phyloP scores from a whole-genome alignment of 768 basidiomycete genomes.

The Fistulinella prunicolor region DNA sequence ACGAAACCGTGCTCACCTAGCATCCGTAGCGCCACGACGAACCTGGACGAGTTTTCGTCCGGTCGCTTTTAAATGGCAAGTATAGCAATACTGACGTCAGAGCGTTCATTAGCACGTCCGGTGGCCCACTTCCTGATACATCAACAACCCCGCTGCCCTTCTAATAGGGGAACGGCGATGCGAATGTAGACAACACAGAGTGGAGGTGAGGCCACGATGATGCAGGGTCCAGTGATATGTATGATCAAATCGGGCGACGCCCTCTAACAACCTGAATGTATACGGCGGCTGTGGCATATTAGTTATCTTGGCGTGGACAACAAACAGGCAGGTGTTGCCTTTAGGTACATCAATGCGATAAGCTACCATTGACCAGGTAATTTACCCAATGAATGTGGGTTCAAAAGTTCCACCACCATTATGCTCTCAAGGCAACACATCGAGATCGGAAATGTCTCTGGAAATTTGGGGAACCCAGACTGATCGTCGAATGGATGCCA shows the following conservation, averaged over 20 bases:
- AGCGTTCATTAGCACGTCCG: background rate
- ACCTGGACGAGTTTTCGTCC: too few relatives aligned
- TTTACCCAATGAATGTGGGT: constrained; percentile 3
- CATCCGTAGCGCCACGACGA: too few relatives aligned
- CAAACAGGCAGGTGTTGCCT: constrained; percentile 1
- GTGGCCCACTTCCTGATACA: background rate
- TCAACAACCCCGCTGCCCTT: background rate
- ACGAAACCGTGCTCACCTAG: too few relatives aligned
- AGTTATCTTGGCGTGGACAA: constrained; percentile 3
- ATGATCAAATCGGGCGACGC: constrained; percentile 13
- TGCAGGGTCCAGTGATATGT: constrained; percentile 22
- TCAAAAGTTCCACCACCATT: constrained; percentile 3
- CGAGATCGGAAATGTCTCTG: background rate
- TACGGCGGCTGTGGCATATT: constrained; percentile 1
- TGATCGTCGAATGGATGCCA: background rate
- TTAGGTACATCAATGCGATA: constrained; percentile 7
- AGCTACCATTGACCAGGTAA: background rate
- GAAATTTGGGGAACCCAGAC: background rate
- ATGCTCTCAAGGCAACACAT: background rate
- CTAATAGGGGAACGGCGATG: constrained; percentile 2
- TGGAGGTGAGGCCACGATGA: constrained; percentile 6
- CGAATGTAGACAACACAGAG: constrained; percentile 1
- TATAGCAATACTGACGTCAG: constrained; percentile 1
- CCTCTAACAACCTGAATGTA: constrained; percentile 15
- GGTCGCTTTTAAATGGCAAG: background rate